These are phyloP conservation scores for Hordeum vulgare DNA, from an alignment of 176 grass and related monocot genomes.

Conservation along the genomic window DNA sequence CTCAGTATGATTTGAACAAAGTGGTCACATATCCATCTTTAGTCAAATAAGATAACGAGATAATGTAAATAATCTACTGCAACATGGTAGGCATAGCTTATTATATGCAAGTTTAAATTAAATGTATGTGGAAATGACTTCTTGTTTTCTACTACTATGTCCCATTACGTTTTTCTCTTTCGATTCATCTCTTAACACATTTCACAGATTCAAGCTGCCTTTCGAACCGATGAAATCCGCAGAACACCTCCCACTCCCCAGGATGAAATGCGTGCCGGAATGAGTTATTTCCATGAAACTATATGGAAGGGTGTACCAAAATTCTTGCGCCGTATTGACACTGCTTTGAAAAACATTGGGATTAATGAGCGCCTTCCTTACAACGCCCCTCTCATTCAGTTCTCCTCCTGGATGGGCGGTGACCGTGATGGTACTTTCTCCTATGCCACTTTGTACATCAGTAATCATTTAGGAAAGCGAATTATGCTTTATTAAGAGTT, in stretches of 20 bases:
- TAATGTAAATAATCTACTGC: neutral
- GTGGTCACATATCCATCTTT: neutral
- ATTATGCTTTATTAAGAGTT: neutral
- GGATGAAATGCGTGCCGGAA: constrained; percentile 96
- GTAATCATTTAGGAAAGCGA: neutral
- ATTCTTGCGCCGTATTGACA: constrained; percentile 95
- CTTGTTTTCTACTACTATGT: neutral
- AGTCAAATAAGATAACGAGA: neutral
- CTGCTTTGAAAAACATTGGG: constrained; percentile 93
- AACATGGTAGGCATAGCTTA: too few relatives aligned
- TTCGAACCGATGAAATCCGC: constrained; percentile 97
- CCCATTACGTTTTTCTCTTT: neutral
- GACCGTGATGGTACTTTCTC: constrained; percentile 91
- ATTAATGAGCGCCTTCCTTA: constrained; percentile 91
- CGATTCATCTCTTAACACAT: constrained; percentile 14
- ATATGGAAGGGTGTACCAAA: constrained; percentile 99
- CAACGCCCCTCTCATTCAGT: constrained; percentile 94
- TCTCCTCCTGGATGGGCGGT: constrained; percentile 99
- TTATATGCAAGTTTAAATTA: neutral
- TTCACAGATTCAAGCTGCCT: constrained; percentile 89
- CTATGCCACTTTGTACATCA: constrained; percentile 10
- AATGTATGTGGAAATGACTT: neutral
- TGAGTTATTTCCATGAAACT: constrained; percentile 98
- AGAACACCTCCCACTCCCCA: constrained; percentile 84
- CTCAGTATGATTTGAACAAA: neutral